Conservation (phyloP, 2,329 filamentous ascomycete genomes). For the Cryoendolithus antarcticus region DNA sequence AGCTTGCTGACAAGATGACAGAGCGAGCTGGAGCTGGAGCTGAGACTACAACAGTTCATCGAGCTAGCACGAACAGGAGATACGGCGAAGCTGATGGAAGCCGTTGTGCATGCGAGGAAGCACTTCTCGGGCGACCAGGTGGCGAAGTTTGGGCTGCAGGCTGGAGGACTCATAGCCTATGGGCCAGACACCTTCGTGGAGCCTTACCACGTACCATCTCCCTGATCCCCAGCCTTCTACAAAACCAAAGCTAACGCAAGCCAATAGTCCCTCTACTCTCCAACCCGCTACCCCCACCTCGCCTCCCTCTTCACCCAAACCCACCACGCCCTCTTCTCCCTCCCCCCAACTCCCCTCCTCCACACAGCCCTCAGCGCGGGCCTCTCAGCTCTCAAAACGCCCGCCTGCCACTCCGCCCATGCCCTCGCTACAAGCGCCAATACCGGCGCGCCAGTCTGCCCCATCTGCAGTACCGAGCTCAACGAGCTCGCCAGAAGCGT, state of each 20-base stretch:
- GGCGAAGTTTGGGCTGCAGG: constrained; percentile 56
- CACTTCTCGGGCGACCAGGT: constrained; percentile 61
- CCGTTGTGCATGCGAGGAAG: constrained; percentile 70
- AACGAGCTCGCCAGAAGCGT: constrained; percentile 82
- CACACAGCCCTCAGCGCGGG: constrained; percentile 86
- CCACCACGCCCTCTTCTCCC: constrained; percentile 71
- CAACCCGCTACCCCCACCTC: constrained; percentile 61
- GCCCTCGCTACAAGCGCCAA: constrained; percentile 47
- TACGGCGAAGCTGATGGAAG: constrained; percentile 56
- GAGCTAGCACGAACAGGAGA: constrained; percentile 66
- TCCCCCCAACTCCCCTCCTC: constrained; percentile 72
- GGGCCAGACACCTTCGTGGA: constrained; percentile 47
- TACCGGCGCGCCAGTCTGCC: constrained; percentile 64
- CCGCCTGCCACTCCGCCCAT: constrained; percentile 67
- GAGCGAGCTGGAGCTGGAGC: constrained; percentile 82
- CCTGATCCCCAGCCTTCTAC: constrained; percentile 7
- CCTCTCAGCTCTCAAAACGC: constrained; percentile 89
- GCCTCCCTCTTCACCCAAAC: constrained; percentile 72
- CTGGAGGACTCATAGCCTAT: constrained; percentile 71
- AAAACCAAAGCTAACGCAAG: not conserved
- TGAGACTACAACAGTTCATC: constrained; percentile 89
- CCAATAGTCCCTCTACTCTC: constrained; percentile 58
- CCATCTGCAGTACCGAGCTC: constrained; percentile 90
- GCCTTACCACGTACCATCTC: constrained; percentile 43
- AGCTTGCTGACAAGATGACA: constrained; percentile 29